phyloP scores from a whole-genome alignment of 2,329 filamentous ascomycete species.

The Massarina eburnea region DNA sequence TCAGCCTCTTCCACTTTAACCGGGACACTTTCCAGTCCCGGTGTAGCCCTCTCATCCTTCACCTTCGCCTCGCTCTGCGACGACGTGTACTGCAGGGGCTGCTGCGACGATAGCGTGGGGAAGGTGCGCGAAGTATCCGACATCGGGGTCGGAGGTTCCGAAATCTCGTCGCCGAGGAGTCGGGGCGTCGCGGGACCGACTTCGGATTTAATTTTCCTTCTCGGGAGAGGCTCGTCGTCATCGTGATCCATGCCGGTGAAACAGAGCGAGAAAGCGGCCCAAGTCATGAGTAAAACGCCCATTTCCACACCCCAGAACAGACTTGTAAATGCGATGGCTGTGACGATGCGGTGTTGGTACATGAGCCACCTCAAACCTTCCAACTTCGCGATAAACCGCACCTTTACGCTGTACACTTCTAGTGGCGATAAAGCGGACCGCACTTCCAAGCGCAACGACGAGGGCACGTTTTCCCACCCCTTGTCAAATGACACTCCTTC shows the following conservation, averaged over 20 bases:
- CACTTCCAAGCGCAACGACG: conserved; percentile 64
- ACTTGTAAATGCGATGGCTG: conserved; percentile 67
- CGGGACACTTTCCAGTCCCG: conserved; percentile 23
- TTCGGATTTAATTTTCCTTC: not conserved
- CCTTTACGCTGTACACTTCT: conserved; percentile 71
- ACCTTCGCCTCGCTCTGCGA: conserved; percentile 12
- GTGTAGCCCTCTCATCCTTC: conserved; percentile 22
- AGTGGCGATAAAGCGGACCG: conserved; percentile 68
- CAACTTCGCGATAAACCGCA: conserved; percentile 74
- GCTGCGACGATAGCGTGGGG: conserved; percentile 49
- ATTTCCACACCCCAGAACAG: conserved; percentile 80
- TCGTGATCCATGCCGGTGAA: conserved; percentile 23
- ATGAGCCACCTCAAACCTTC: conserved; percentile 73
- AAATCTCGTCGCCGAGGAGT: conserved; percentile 10
- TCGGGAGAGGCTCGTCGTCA: conserved; percentile 4
- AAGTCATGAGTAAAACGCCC: conserved; percentile 65
- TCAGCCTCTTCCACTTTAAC: conserved; percentile 24
- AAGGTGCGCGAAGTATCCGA: conserved; percentile 54
- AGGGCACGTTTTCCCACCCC: conserved; percentile 56
- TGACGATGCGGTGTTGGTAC: conserved; percentile 76
- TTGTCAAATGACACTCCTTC: conserved; percentile 69
- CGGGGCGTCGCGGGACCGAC: conserved; percentile 15
- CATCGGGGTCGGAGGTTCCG: conserved; percentile 27
- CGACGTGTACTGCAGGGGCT: conserved; percentile 43
- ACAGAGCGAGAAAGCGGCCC: conserved; percentile 57